A percentile compares a stretch with the other conserved stretches of the same genome.
These are phyloP conservation scores for Diaporthe sp. DNA, from an alignment of 2,329 filamentous ascomycete species.

Conservation along the genomic window DNA sequence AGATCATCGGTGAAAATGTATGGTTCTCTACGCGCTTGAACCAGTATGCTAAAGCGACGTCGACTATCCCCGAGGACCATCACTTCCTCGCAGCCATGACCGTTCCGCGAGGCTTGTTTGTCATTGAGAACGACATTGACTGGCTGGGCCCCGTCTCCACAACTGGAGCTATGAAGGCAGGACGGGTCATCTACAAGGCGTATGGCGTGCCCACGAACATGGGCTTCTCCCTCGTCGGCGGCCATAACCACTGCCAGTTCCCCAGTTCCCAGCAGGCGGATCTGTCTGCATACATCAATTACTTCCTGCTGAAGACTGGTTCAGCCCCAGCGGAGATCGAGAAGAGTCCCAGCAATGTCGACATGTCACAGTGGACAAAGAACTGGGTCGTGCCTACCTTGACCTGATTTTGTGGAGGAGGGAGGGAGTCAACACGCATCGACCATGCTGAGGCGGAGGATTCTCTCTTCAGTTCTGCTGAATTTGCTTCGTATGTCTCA, in stretches of 20 bases:
- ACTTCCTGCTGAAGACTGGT: constrained; percentile 57
- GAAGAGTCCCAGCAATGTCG: constrained; percentile 51
- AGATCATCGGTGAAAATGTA: constrained; percentile 68
- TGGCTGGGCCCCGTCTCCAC: constrained; percentile 68
- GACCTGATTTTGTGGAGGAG: constrained; percentile 38
- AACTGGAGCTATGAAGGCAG: constrained; percentile 67
- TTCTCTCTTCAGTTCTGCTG: not conserved
- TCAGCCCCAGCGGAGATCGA: constrained; percentile 48
- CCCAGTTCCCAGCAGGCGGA: constrained; percentile 62
- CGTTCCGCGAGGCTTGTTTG: constrained; percentile 64
- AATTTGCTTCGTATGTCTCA: not conserved
- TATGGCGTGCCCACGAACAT: constrained; percentile 64
- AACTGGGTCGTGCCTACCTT: constrained; percentile 53
- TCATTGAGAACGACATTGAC: constrained; percentile 68
- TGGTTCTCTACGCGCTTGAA: constrained; percentile 71
- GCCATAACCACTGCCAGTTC: constrained; percentile 66
- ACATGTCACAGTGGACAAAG: constrained; percentile 50
- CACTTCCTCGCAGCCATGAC: constrained; percentile 67
- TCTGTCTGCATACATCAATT: constrained; percentile 64
- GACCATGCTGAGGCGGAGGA: not conserved
- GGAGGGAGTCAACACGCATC: not conserved
- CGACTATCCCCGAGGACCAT: constrained; percentile 64
- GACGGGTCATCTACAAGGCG: constrained; percentile 63
- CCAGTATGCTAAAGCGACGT: constrained; percentile 57
- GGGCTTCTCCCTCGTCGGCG: constrained; percentile 66